These are phyloP conservation scores for Stephanodiscus triporus DNA, from an alignment of 108 stramenopile species.

Conservation along the genomic window DNA sequence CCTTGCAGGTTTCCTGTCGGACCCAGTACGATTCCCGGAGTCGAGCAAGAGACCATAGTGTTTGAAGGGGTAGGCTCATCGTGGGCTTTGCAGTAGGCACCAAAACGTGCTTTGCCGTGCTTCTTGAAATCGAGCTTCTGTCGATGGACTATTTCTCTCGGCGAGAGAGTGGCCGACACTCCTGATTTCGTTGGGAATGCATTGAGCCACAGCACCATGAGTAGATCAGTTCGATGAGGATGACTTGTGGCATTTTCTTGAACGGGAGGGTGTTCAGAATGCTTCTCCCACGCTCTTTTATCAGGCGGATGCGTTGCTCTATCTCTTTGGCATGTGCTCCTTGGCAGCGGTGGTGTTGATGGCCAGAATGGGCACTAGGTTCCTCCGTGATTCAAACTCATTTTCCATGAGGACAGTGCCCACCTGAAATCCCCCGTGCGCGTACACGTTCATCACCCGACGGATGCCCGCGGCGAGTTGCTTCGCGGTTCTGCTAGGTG, in stretches of 20 bases:
- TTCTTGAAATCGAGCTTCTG: background rate
- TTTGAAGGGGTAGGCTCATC: too few relatives aligned
- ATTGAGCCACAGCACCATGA: too few relatives aligned
- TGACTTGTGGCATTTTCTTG: too few relatives aligned
- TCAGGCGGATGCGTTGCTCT: too few relatives aligned
- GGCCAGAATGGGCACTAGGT: background rate
- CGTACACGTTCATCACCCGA: constrained; percentile 7
- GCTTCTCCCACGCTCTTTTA: background rate
- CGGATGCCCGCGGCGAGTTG: background rate
- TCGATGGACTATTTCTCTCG: background rate
- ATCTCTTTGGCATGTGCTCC: constrained; percentile 24
- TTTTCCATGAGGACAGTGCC: constrained; percentile 9
- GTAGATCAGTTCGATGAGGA: too few relatives aligned
- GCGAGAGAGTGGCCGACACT: too few relatives aligned
- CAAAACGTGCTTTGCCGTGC: background rate
- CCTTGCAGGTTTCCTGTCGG: too few relatives aligned
- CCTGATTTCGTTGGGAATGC: too few relatives aligned
- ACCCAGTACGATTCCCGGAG: background rate
- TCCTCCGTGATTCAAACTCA: constrained; percentile 16
- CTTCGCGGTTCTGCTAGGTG: constrained; percentile 18
- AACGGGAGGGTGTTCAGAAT: background rate
- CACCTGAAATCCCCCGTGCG: constrained; percentile 23
- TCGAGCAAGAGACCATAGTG: background rate
- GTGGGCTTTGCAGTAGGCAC: background rate
- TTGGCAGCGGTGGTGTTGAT: constrained; percentile 25